Conservation (phyloP, 2,329 filamentous ascomycete genomes). For the Beauveria bassiana region DNA sequence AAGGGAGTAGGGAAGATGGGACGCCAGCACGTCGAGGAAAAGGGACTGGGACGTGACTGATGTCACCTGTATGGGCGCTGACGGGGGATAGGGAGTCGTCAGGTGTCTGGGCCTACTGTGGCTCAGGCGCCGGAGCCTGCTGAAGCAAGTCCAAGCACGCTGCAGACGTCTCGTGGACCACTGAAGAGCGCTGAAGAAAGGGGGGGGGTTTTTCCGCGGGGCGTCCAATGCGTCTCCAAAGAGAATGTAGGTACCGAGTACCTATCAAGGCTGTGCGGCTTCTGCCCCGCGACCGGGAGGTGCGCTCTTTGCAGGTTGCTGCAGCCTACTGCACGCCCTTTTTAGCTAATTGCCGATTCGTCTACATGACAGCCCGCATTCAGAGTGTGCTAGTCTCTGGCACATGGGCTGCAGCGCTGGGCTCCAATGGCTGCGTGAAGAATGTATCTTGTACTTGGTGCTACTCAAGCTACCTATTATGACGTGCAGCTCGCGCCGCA, state of each 20-base stretch:
- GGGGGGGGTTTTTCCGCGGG: not conserved
- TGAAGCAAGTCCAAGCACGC: not conserved
- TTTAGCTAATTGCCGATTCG: not conserved
- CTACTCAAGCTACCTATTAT: not conserved
- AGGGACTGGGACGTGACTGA: conserved; percentile 8
- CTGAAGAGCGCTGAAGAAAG: not conserved
- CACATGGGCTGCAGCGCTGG: not conserved
- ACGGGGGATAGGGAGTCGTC: not conserved
- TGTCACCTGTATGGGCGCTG: conserved; percentile 9
- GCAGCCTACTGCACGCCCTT: not conserved
- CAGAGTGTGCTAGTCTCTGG: not conserved
- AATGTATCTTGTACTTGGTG: not conserved
- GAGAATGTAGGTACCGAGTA: not conserved
- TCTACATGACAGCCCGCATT: not conserved
- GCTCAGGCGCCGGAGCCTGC: not conserved
- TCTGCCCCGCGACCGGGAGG: no score
- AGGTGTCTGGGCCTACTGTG: not conserved
- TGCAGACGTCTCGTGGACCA: not conserved
- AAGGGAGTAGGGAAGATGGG: not conserved
- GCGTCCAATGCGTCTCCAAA: no score
- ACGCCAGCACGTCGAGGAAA: not conserved
- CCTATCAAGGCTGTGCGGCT: not conserved
- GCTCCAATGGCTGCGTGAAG: not conserved
- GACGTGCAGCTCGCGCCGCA: not conserved
- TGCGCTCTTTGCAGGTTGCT: not conserved